Base-by-base conservation (phyloP, 2,329 filamentous ascomycete species). In the Amauroascus verrucosus region DNA sequence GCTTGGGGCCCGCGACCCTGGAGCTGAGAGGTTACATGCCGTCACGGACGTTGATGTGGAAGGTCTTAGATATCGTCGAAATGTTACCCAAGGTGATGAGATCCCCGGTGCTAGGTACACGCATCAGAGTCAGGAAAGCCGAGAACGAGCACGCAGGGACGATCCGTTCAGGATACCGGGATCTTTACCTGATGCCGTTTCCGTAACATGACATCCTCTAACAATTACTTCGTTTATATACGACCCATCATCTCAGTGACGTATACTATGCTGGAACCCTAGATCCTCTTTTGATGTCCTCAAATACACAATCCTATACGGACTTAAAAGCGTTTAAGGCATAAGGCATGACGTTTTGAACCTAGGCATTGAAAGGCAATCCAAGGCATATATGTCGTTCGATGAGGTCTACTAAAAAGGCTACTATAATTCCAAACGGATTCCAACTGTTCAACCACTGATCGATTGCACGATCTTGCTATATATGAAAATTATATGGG, bases 111-210 rank as follows among this genome's bases (percentile, higher is more conserved):
- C 20, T 4, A 46, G 16, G 35, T 51, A 51, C 47, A 35, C 24
- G 9, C 24, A 28, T 3, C 47, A 45, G 28, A 33, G 33, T 18
- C 55, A 46, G 18, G 38, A 32, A 13, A 33, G 48, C 18, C 38
- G 44, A 16, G 51, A 52, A 26, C 33, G 28, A 24, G 45, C 28
- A 20, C 28, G 18, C 6, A 26, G 6, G 62, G 63, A 56, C 30
- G 68, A 70, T 32, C 61, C 64, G 32, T 69, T 69, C 50, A 58
- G 65, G 5, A 71, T 72, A 61, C 70, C 70, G 30, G 70, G 70
- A 4, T 63, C 66, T 32, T 59, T 72, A 60, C 70, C 68, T 30
- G 62, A 60, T 24, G 52, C 51, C 13, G 51, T 61, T 26, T 54
- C 58, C n/a, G 58, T 59, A 35, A 58, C 56, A 38, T 67, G 57